phyloP scores from a whole-genome alignment of 768 basidiomycete species.

The Amanita molliuscula region DNA sequence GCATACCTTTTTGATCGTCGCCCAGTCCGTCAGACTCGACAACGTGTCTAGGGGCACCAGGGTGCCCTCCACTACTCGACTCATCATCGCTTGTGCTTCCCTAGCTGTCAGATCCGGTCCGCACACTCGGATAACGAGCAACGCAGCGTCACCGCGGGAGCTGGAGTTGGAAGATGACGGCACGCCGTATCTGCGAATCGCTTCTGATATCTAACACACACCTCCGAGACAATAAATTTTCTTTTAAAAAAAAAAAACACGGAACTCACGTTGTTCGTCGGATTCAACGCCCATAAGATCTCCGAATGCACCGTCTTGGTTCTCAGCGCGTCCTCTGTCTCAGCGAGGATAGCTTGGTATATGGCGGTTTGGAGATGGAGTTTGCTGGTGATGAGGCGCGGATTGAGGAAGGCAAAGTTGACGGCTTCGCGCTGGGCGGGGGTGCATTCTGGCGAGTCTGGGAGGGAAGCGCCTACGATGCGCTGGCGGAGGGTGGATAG shows the following conservation, averaged over 20 bases:
- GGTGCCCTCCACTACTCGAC: conserved; percentile 46
- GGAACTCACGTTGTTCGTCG: conserved; percentile 65
- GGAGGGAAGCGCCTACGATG: neutral
- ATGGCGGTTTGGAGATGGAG: conserved; percentile 80
- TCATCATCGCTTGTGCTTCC: conserved; percentile 45
- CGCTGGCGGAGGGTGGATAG: neutral
- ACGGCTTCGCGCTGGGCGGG: conserved; percentile 57
- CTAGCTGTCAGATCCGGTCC: conserved; percentile 21
- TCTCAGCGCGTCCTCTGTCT: conserved; percentile 44
- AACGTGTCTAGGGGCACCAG: conserved; percentile 37
- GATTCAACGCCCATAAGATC: conserved; percentile 78
- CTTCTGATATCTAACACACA: conserved; percentile 67
- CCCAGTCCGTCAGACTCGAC: conserved; percentile 55
- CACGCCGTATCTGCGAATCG: conserved; percentile 78
- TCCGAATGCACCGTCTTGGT: conserved; percentile 91
- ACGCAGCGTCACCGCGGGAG: conserved; percentile 20
- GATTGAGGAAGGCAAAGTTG: conserved; percentile 89
- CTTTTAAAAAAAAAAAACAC: too few species aligned
- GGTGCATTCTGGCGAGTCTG: neutral
- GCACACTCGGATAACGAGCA: conserved; percentile 66
- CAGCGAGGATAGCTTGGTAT: conserved; percentile 69
- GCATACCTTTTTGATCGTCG: conserved; percentile 58
- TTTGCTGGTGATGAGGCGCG: conserved; percentile 67
- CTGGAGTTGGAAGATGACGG: conserved; percentile 29
- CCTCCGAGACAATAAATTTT: too few species aligned